Percentiles rank a stretch among this genome's conserved stretches.
Conservation (phyloP, 169 alveolate genomes). For the Cytauxzoon felis region DNA sequence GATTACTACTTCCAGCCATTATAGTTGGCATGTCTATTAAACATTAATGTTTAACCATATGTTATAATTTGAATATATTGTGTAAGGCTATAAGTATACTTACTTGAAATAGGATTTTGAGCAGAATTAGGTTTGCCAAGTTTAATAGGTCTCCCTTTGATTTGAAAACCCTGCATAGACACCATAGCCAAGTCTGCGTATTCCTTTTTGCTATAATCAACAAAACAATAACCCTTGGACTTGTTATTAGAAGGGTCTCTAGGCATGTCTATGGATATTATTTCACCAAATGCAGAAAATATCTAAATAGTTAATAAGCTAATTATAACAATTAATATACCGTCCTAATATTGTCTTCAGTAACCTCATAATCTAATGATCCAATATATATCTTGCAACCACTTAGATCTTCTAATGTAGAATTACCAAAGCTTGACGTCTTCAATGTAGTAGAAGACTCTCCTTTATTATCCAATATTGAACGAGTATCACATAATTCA, state of each 20-base stretch:
- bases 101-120: no score
- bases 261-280: slow-evolving; percentile 85
- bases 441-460: not conserved
- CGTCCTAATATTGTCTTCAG: slow-evolving; percentile 5
- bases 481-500: slow-evolving; percentile 23
- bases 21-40: slow-evolving; percentile 7
- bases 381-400: slow-evolving; percentile 16
- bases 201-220: slow-evolving; percentile 81
- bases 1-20: not conserved
- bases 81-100: no score
- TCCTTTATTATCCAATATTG: not conserved
- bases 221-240: slow-evolving; percentile 86
- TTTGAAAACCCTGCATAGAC: slow-evolving; percentile 88
- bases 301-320: slow-evolving; percentile 24
- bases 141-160: slow-evolving; percentile 83
- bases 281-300: slow-evolving; percentile 91
- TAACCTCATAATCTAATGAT: slow-evolving; percentile 6
- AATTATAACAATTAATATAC: not conserved
- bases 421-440: no score
- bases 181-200: slow-evolving; percentile 92
- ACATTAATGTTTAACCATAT: no score
- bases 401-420: not conserved
- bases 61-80: no score
- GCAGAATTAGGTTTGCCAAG: slow-evolving; percentile 52
- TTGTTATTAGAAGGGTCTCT: slow-evolving; percentile 84